These are phyloP conservation scores for Meripilus lineatus DNA, from an alignment of 1,284 basidiomycete species.

Conservation along the genomic window DNA sequence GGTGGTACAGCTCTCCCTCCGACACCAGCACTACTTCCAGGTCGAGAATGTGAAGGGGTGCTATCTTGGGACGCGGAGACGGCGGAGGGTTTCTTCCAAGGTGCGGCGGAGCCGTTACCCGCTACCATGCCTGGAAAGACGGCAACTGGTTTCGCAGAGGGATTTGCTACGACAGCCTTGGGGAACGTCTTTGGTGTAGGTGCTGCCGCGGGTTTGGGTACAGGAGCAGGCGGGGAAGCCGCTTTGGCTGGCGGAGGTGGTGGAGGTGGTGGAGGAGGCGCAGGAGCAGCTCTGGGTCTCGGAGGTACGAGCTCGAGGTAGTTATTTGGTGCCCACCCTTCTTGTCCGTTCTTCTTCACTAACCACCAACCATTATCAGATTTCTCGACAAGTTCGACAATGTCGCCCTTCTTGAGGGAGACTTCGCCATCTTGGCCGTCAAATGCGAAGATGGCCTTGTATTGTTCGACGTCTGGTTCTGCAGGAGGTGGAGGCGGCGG, in stretches of 20 bases:
- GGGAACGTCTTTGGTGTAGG: slow-evolving; percentile 30
- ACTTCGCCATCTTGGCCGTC: slow-evolving; percentile 91
- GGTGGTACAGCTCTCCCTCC: slow-evolving; percentile 45
- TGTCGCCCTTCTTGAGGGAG: slow-evolving; percentile 84
- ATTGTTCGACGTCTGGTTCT: slow-evolving; percentile 69
- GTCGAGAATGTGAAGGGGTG: slow-evolving; percentile 50
- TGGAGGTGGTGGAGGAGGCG: slow-evolving; percentile 67
- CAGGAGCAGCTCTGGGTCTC: slow-evolving; percentile 50
- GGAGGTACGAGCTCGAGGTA: slow-evolving; percentile 81
- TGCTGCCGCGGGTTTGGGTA: too few species aligned
- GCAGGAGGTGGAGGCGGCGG: slow-evolving; percentile 47
- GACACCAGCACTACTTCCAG: slow-evolving; percentile 47
- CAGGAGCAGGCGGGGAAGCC: slow-evolving; percentile 20
- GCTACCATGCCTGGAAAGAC: slow-evolving; percentile 70
- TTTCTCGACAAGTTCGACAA: slow-evolving; percentile 91
- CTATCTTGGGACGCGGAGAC: slow-evolving; percentile 37
- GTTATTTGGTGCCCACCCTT: slow-evolving; percentile 96
- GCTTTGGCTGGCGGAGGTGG: slow-evolving; percentile 44
- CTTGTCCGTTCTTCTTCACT: slow-evolving; percentile 77
- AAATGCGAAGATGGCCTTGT: slow-evolving; percentile 87
- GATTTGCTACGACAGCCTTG: slow-evolving; percentile 47
- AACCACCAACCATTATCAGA: slow-evolving; percentile 98
- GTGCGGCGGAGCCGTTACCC: slow-evolving; percentile 60
- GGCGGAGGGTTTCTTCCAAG: slow-evolving; percentile 61
- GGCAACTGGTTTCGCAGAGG: slow-evolving; percentile 62